A percentile compares a stretch with the other conserved stretches of the same genome.
phyloP scores from a whole-genome alignment of 2,329 filamentous ascomycete genomes.

The Mycocentrospora acerina region DNA sequence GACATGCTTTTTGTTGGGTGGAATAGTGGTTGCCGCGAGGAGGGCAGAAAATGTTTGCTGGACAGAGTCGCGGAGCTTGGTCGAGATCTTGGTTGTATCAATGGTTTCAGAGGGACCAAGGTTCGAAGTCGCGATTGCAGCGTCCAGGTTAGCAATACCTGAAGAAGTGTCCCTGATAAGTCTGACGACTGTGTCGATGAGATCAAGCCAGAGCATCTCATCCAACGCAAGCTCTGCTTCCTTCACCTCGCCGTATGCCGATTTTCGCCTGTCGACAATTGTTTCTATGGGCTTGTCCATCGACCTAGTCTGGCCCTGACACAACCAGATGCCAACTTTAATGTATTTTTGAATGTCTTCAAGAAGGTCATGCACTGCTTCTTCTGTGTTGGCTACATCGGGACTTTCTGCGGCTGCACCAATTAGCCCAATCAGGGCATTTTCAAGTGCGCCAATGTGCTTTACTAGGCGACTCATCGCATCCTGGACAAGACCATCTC shows the following conservation, averaged over 20 bases:
- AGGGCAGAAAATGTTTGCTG: constrained; percentile 90
- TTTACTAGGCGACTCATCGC: constrained; percentile 84
- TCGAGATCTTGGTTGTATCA: constrained; percentile 63
- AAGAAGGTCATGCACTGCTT: constrained; percentile 72
- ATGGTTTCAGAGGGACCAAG: constrained; percentile 32
- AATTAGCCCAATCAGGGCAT: constrained; percentile 73
- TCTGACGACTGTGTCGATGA: constrained; percentile 63
- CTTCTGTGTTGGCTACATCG: constrained; percentile 60
- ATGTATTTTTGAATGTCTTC: constrained; percentile 83
- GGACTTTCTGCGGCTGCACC: constrained; percentile 59
- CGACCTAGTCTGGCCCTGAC: constrained; percentile 77
- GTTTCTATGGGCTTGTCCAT: constrained; percentile 36
- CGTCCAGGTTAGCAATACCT: constrained; percentile 50
- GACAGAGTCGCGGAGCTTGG: constrained; percentile 73
- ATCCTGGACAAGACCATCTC: constrained; percentile 78
- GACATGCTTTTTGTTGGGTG: constrained; percentile 15
- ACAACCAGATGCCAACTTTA: constrained; percentile 93
- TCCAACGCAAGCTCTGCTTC: constrained; percentile 61
- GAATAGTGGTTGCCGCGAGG: constrained; percentile 64
- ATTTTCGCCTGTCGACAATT: constrained; percentile 44
- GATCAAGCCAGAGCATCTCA: constrained; percentile 66
- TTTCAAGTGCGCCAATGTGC: constrained; percentile 78
- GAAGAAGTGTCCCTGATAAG: constrained; percentile 49
- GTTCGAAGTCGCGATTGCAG: constrained; percentile 26
- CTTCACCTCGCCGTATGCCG: constrained; percentile 48